Conservation (phyloP, 2,329 filamentous ascomycete species). For the Bimuria novae-zelandiae region DNA sequence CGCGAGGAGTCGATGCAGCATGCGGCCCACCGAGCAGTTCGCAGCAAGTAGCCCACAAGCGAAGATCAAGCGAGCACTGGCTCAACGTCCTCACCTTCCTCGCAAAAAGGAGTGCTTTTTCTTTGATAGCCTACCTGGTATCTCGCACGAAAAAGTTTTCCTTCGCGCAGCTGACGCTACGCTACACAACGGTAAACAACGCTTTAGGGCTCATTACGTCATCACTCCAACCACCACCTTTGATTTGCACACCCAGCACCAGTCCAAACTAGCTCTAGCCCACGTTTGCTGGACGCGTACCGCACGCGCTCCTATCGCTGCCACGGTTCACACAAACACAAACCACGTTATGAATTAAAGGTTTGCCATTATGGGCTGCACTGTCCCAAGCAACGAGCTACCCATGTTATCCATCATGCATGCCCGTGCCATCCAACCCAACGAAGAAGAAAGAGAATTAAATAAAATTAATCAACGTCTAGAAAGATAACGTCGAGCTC, state of each 20-base stretch:
- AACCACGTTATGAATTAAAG: not conserved
- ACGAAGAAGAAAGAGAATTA: too few species aligned
- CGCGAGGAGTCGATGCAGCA: not conserved
- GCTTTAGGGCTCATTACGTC: constrained; percentile 5
- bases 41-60: not conserved
- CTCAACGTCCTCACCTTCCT: too few species aligned
- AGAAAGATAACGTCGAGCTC: constrained; percentile 34
- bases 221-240: constrained; percentile 4
- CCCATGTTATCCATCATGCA: not conserved
- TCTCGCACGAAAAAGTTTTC: not conserved
- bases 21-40: constrained; percentile 5
- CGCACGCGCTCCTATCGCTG: not conserved
- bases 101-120: too few species aligned
- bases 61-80: not conserved
- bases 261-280: not conserved
- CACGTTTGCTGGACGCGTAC: not conserved
- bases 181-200: constrained; percentile 10
- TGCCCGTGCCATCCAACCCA: not conserved
- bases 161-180: constrained; percentile 1
- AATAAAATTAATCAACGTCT: constrained; percentile 8
- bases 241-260: not conserved
- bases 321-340: not conserved
- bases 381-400: not conserved
- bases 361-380: not conserved
- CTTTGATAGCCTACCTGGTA: too few species aligned